Conservation (phyloP, 2,329 filamentous ascomycete species). For the Penicillium sp. region DNA sequence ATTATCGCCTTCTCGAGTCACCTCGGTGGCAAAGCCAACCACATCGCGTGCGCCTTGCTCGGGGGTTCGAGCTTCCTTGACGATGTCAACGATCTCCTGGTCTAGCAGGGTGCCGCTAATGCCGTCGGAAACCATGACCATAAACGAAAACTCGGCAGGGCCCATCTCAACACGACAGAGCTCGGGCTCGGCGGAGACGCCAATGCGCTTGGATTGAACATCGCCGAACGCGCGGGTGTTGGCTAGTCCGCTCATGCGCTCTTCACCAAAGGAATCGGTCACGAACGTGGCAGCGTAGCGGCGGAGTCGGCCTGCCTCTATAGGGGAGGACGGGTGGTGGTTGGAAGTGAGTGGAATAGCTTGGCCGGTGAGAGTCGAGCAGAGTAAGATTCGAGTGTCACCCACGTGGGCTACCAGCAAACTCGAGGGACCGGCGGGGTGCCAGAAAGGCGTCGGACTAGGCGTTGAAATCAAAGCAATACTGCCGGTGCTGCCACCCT, state of each 20-base stretch:
- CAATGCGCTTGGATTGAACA: constrained; percentile 87
- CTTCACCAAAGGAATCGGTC: constrained; percentile 95
- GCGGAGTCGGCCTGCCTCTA: constrained; percentile 80
- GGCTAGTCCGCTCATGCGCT: constrained; percentile 89
- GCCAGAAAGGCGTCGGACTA: constrained; percentile 92
- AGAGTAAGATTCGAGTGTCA: constrained; percentile 89
- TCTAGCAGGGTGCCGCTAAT: constrained; percentile 85
- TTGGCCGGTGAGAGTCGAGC: constrained; percentile 80
- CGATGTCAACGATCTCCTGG: constrained; percentile 93
- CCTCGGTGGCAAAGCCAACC: constrained; percentile 87
- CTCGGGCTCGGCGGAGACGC: constrained; percentile 93
- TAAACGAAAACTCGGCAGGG: constrained; percentile 85
- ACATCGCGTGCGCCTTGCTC: constrained; percentile 81
- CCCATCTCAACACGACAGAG: constrained; percentile 78
- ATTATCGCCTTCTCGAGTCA: constrained; percentile 69
- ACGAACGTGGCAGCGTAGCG: constrained; percentile 87
- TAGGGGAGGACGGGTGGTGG: constrained; percentile 88
- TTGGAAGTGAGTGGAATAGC: constrained; percentile 84
- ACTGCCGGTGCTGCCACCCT: constrained; percentile 91
- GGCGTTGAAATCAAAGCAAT: constrained; percentile 90
- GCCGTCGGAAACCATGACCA: constrained; percentile 88
- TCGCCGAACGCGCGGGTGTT: constrained; percentile 96
- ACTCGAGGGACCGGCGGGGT: constrained; percentile 82
- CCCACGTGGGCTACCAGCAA: constrained; percentile 89
- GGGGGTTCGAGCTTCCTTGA: constrained; percentile 91